phyloP scores from a whole-genome alignment of 163 green algal genomes.

The Picocystis sp. region DNA sequence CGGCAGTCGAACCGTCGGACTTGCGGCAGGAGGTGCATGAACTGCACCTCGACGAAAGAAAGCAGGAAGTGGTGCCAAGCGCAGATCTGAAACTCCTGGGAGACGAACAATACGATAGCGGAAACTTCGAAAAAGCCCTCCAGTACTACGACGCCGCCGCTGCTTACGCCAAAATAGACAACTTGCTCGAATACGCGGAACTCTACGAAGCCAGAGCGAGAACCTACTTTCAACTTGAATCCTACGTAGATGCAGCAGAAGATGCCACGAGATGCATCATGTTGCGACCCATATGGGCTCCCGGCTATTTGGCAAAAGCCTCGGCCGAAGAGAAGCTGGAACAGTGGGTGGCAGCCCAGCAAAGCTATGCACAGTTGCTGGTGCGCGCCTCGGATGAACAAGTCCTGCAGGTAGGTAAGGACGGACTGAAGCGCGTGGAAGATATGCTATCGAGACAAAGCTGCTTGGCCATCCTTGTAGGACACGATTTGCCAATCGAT shows the following conservation, averaged over 20 bases:
- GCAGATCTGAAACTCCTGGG: conserved; percentile 11
- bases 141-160: conserved; percentile 13
- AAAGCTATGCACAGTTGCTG: too few relatives aligned
- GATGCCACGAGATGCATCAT: conserved; percentile 3
- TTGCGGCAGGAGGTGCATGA: background rate
- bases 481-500: too few relatives aligned
- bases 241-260: background rate
- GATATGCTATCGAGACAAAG: too few relatives aligned
- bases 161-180: conserved; percentile 8
- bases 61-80: conserved; percentile 3
- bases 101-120: conserved; percentile 9
- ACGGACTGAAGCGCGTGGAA: too few relatives aligned
- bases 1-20: background rate
- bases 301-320: too few relatives aligned
- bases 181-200: conserved; percentile 6
- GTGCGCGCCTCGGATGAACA: too few relatives aligned
- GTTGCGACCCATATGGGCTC: too few relatives aligned
- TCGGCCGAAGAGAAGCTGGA: too few relatives aligned
- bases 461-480: too few relatives aligned
- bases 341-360: too few relatives aligned
- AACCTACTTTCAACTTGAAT: conserved; percentile 4
- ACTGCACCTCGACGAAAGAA: conserved; percentile 1
- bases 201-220: conserved; percentile 5
- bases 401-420: too few relatives aligned
- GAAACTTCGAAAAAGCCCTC: conserved; percentile 10